Conservation (phyloP, 495 filamentous ascomycete genomes). For the Lineolata rhizophorae region DNA sequence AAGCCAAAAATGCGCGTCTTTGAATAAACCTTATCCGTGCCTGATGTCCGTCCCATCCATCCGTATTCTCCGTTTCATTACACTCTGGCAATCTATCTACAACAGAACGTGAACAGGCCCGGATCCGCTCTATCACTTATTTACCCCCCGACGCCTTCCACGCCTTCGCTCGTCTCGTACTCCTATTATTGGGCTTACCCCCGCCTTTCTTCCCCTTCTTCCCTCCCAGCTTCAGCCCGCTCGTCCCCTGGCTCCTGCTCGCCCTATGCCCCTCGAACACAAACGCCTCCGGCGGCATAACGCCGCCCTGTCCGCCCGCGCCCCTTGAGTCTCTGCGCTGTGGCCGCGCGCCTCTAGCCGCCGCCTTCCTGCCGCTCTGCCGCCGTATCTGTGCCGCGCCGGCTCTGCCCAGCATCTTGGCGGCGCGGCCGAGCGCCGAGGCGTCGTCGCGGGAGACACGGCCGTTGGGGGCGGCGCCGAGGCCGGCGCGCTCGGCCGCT, state of each 20-base stretch:
- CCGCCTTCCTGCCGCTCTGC: slow-evolving; percentile 10
- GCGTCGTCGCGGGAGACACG: slow-evolving; percentile 36
- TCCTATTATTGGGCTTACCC: slow-evolving; percentile 27
- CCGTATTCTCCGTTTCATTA: too few relatives aligned
- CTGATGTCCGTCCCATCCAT: too few relatives aligned
- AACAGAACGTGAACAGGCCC: too few relatives aligned
- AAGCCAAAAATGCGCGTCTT: too few relatives aligned
- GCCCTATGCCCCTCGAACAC: slow-evolving; percentile 87
- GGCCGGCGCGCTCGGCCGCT: slow-evolving; percentile 6
- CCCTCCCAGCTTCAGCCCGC: slow-evolving; percentile 20
- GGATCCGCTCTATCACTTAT: not conserved
- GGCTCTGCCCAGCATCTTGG: slow-evolving; percentile 61
- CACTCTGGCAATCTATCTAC: too few relatives aligned
- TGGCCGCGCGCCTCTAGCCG: too few relatives aligned
- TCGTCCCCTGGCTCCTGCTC: slow-evolving; percentile 35
- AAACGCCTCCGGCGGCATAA: slow-evolving; percentile 38
- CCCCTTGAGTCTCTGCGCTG: too few relatives aligned
- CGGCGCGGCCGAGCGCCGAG: slow-evolving; percentile 57
- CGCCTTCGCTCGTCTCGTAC: slow-evolving; percentile 19
- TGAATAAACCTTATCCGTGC: too few relatives aligned
- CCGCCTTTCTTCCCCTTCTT: slow-evolving; percentile 41
- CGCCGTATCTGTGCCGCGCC: slow-evolving; percentile 41
- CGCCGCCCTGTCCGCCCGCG: slow-evolving; percentile 7
- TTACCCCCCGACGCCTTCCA: slow-evolving; percentile 23
- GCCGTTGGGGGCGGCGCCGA: slow-evolving; percentile 18